phyloP scores from a whole-genome alignment of 305 asterid genomes.

The Solanum chacoense region DNA sequence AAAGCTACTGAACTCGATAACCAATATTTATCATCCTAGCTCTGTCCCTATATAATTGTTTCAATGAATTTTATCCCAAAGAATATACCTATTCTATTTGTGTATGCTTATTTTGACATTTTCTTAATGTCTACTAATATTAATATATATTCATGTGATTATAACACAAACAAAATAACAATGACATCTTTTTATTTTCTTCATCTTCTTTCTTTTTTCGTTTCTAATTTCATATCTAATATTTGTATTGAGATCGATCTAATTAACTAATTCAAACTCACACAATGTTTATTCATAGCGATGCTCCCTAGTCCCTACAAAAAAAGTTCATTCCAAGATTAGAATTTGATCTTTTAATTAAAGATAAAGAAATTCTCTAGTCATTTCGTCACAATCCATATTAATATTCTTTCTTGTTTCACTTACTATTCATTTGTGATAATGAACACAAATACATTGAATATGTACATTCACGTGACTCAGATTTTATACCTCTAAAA shows the following conservation, averaged over 20 bases:
- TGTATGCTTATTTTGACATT: conserved; percentile 8
- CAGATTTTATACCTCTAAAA: not conserved
- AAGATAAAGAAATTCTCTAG: not conserved
- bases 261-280: not conserved
- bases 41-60: not conserved
- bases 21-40: not conserved
- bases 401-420: not conserved
- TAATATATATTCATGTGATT: not conserved
- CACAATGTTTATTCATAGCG: not conserved
- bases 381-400: not conserved
- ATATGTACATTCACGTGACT: not conserved
- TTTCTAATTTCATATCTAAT: not conserved
- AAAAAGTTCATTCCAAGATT: not conserved
- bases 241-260: not conserved
- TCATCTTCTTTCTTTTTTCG: not conserved
- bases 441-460: not conserved
- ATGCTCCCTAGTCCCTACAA: not conserved
- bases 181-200: not conserved
- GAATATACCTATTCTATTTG: conserved; percentile 15
- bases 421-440: not conserved
- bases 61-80: not conserved
- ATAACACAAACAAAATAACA: not conserved
- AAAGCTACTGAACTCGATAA: not conserved
- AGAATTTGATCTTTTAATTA: not conserved
- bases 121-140: not conserved